Conservation (phyloP, 1,284 basidiomycete species). For the Ceratobasidium sp. region DNA sequence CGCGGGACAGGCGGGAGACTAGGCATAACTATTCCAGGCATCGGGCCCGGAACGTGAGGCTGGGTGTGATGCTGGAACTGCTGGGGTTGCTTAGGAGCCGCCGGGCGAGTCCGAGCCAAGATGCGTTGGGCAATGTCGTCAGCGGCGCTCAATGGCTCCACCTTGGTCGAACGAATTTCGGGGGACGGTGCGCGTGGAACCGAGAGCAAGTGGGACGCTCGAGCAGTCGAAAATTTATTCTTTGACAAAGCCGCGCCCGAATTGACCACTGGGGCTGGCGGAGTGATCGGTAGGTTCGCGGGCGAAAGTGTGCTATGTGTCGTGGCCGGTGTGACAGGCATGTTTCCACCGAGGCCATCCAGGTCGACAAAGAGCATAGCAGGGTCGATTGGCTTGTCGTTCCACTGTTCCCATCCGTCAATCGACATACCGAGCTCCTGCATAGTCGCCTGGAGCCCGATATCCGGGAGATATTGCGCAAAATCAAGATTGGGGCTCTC, state of each 20-base stretch:
- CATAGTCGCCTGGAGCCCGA: conserved; percentile 43
- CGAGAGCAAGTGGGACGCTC: conserved; percentile 42
- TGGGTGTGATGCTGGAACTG: conserved; percentile 18
- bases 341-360: conserved; percentile 24
- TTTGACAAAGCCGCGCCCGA: conserved; percentile 5
- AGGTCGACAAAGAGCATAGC: conserved; percentile 43
- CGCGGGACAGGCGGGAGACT: conserved; percentile 30
- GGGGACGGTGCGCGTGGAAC: conserved; percentile 36
- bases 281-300: conserved; percentile 15
- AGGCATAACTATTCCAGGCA: conserved; percentile 42
- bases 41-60: conserved; percentile 22
- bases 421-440: conserved; percentile 44
- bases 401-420: conserved; percentile 45
- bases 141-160: conserved; percentile 33
- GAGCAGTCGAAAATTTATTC: conserved; percentile 42
- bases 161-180: conserved; percentile 5
- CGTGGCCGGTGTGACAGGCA: conserved; percentile 23
- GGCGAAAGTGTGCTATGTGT: conserved; percentile 21
- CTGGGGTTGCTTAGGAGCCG: conserved; percentile 7
- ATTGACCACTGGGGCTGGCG: conserved; percentile 13
- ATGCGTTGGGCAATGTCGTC: conserved; percentile 43
- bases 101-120: conserved; percentile 37
- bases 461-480: conserved; percentile 39
- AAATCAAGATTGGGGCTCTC: conserved; percentile 44
- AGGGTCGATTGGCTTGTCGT: conserved; percentile 40